A percentile compares a stretch with the other conserved stretches of the same genome.
Evolutionary conservation across 805 yeast species (phyloP).

Genomic region (Jamesozyma lodderae): DNA sequence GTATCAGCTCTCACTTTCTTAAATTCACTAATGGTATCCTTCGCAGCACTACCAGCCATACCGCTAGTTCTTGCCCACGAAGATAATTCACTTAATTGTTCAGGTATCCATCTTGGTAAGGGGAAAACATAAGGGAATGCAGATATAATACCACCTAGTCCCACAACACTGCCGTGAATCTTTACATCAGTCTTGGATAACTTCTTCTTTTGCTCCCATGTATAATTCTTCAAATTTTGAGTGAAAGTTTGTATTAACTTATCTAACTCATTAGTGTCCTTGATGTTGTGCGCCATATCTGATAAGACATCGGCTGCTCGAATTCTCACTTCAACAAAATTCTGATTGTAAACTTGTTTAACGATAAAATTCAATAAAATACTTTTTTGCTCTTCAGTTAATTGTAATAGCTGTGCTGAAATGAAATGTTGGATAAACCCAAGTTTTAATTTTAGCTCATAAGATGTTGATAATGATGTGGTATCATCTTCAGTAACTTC

Average conservation of each 20-base stretch:
- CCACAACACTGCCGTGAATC: constrained; percentile 81
- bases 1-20: constrained; percentile 91
- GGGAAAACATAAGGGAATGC: constrained; percentile 91
- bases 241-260: constrained; percentile 38
- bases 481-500: neutral
- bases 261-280: constrained; percentile 32
- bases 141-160: constrained; percentile 77
- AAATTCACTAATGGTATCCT: constrained; percentile 70
- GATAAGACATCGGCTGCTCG: constrained; percentile 68
- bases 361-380: constrained; percentile 43
- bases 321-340: constrained; percentile 67
- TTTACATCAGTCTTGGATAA: constrained; percentile 34
- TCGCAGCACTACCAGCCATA: constrained; percentile 72
- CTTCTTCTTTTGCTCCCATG: constrained; percentile 29
- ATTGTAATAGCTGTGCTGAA: constrained; percentile 54
- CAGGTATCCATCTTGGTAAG: constrained; percentile 85
- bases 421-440: constrained; percentile 64
- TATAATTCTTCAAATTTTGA: constrained; percentile 19
- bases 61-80: constrained; percentile 73
- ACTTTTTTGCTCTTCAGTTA: constrained; percentile 40
- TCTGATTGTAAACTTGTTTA: constrained; percentile 46
- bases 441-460: constrained; percentile 62
- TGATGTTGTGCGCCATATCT: constrained; percentile 63
- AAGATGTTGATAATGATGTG: constrained; percentile 33
- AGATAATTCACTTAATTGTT: constrained; percentile 59